Percentiles rank a stretch among this genome's conserved stretches.
Conservation (phyloP, 164 flowering plant species). For the Magnolia sinica region DNA sequence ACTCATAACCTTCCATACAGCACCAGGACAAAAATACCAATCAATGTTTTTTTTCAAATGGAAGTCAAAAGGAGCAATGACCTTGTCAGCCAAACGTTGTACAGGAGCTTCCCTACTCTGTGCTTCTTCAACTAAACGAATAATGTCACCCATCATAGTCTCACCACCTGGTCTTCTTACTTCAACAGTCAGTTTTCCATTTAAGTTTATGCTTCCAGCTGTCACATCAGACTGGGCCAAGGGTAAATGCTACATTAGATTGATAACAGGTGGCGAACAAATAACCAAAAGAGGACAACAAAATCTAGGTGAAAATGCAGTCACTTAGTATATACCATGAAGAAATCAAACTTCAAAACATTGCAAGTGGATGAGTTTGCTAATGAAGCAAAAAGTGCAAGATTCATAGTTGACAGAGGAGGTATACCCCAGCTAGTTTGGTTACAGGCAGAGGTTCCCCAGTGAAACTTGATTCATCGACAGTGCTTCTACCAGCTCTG, state of each 20-base stretch:
- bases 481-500: conserved; percentile 89
- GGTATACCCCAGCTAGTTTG: conserved; percentile 81
- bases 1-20: not conserved
- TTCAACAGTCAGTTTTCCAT: conserved; percentile 90
- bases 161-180: conserved; percentile 94
- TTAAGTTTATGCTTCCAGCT: conserved; percentile 93
- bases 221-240: conserved; percentile 72
- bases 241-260: conserved; percentile 7
- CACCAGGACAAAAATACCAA: not conserved
- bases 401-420: not conserved
- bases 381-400: not conserved
- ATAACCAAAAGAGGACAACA: not conserved
- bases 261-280: not conserved
- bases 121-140: conserved; percentile 95
- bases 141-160: conserved; percentile 86
- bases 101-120: conserved; percentile 98
- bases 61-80: conserved; percentile 12
- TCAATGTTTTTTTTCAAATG: not conserved
- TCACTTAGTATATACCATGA: not conserved
- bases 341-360: not conserved
- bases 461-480: conserved; percentile 95
- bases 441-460: conserved; percentile 98
- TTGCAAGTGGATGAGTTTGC: not conserved
- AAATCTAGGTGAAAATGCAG: not conserved
- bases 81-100: conserved; percentile 96